Conservation (phyloP, 352 stramenopile species). For the Phytophthora hibernalis region DNA sequence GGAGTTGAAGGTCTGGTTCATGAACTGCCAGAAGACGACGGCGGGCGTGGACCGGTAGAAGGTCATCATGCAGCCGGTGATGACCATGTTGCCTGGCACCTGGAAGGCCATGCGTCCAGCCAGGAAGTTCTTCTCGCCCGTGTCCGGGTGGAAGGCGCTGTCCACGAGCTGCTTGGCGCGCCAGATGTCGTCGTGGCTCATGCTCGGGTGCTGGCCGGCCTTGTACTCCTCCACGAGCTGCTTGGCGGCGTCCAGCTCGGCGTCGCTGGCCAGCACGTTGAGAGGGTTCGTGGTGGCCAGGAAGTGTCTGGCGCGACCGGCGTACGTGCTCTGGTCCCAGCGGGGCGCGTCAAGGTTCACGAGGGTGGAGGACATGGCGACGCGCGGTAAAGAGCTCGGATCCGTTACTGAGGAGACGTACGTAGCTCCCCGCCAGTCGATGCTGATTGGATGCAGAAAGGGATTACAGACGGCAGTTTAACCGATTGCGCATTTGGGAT, state of each 20-base stretch:
- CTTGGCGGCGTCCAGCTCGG: slow-evolving; percentile 81
- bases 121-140: slow-evolving; percentile 89
- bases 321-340: slow-evolving; percentile 87
- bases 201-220: slow-evolving; percentile 36
- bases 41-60: slow-evolving; percentile 85
- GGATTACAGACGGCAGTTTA: slow-evolving; percentile 18
- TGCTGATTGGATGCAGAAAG: slow-evolving; percentile 26
- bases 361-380: slow-evolving; percentile 25
- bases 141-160: slow-evolving; percentile 91
- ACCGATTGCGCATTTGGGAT: slow-evolving; percentile 22
- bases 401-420: slow-evolving; percentile 12
- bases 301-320: slow-evolving; percentile 83
- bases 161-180: slow-evolving; percentile 87
- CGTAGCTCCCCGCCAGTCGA: slow-evolving; percentile 16
- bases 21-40: slow-evolving; percentile 90
- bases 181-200: slow-evolving; percentile 83
- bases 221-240: slow-evolving; percentile 75
- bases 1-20: slow-evolving; percentile 94
- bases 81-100: slow-evolving; percentile 91
- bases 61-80: slow-evolving; percentile 89
- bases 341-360: slow-evolving; percentile 75
- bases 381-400: slow-evolving; percentile 5
- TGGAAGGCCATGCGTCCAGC: slow-evolving; percentile 89
- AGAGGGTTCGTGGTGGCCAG: slow-evolving; percentile 90
- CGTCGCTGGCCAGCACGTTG: slow-evolving; percentile 77